These are phyloP conservation scores for Colletotrichum liriopes DNA, from an alignment of 2,329 filamentous ascomycete genomes.

Conservation along the genomic window DNA sequence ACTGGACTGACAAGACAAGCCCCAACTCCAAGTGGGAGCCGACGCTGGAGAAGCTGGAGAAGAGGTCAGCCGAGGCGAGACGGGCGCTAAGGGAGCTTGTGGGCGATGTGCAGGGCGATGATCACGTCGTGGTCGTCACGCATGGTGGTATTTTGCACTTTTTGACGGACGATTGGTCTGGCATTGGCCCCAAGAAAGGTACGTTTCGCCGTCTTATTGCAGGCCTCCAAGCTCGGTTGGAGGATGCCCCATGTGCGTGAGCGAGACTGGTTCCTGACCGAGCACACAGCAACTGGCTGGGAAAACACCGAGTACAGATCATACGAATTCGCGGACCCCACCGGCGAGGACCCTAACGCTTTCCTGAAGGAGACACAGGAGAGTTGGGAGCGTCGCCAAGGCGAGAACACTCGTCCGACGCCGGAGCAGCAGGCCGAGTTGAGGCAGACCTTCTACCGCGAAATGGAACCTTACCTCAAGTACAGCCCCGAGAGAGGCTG, in stretches of 20 bases:
- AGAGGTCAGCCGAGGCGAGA: constrained; percentile 74
- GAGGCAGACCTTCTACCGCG: constrained; percentile 55
- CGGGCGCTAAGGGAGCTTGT: constrained; percentile 67
- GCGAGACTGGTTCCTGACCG: constrained; percentile 18
- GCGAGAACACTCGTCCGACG: constrained; percentile 58
- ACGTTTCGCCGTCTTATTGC: constrained; percentile 44
- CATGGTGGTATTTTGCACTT: constrained; percentile 91
- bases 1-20: constrained; percentile 80
- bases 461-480: constrained; percentile 58
- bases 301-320: constrained; percentile 80
- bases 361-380: constrained; percentile 63
- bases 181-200: constrained; percentile 62
- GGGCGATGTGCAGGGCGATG: constrained; percentile 63
- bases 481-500: constrained; percentile 35
- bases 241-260: background rate
- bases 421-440: constrained; percentile 64
- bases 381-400: constrained; percentile 63
- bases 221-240: background rate
- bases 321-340: constrained; percentile 73
- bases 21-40: constrained; percentile 60
- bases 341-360: constrained; percentile 64
- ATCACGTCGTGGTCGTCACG: constrained; percentile 82
- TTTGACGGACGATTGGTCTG: constrained; percentile 85
- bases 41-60: constrained; percentile 67
- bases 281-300: constrained; percentile 77